phyloP scores from a whole-genome alignment of 441 rosid species.

The Pelargonium citronellum region DNA sequence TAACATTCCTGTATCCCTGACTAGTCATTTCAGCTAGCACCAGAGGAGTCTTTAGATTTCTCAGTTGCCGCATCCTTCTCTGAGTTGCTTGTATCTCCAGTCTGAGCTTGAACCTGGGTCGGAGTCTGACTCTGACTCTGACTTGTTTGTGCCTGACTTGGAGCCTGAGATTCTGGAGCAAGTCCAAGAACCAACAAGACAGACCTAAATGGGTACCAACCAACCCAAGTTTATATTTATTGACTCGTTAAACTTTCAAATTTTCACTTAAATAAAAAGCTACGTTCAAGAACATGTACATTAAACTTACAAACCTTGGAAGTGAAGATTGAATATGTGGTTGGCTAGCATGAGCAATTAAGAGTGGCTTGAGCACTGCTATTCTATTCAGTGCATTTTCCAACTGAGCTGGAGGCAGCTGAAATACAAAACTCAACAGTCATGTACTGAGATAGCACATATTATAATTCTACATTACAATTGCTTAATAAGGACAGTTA shows the following conservation, averaged over 20 bases:
- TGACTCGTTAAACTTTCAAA: not conserved
- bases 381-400: constrained; percentile 80
- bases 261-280: not conserved
- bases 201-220: constrained; percentile 12
- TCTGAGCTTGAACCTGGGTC: constrained; percentile 29
- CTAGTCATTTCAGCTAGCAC: constrained; percentile 37
- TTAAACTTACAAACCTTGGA: constrained; percentile 50
- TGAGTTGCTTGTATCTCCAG: constrained; percentile 49
- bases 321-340: constrained; percentile 67
- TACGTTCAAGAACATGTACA: not conserved
- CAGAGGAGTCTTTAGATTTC: constrained; percentile 52
- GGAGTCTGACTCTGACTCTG: constrained; percentile 16
- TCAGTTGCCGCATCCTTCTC: constrained; percentile 44
- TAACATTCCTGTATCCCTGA: not conserved
- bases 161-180: constrained; percentile 25
- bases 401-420: constrained; percentile 94
- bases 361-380: constrained; percentile 66
- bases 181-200: not conserved
- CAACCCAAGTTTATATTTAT: constrained; percentile 8
- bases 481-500: not conserved
- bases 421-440: constrained; percentile 22
- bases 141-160: constrained; percentile 32
- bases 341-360: constrained; percentile 82
- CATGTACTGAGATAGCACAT: constrained; percentile 6
- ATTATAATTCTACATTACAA: not conserved